Evolutionary conservation across 306 rosid genomes (phyloP).

Genomic region (Carpinus fangiana): DNA sequence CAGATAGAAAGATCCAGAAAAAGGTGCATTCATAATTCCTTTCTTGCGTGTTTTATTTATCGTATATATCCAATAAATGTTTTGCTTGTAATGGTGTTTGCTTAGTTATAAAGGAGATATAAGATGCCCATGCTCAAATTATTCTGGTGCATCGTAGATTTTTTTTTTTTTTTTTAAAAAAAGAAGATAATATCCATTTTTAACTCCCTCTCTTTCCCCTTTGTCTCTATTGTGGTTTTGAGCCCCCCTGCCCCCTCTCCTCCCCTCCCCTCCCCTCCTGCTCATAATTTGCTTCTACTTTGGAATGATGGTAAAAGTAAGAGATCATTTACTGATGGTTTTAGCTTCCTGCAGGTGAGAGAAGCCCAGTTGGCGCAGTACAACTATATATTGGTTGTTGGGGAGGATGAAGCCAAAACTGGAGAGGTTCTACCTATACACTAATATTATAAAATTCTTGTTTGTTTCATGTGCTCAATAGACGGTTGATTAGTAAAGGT

Average conservation of each 20-base stretch:
- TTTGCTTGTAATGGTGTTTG: no score
- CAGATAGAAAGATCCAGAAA: constrained; percentile 89
- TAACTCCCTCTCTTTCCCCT: neutral
- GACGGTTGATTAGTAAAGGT: neutral
- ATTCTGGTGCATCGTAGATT: neutral
- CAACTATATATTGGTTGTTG: constrained; percentile 89
- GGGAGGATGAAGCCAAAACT: constrained; percentile 82
- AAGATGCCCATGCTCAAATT: no score
- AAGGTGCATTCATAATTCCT: constrained; percentile 46
- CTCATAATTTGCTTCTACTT: neutral
- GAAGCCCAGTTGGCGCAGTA: constrained; percentile 89
- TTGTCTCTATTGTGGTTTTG: neutral
- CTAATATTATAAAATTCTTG: neutral
- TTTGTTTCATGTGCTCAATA: neutral
- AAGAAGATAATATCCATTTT: neutral
- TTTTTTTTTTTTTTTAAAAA: neutral
- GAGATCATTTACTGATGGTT: constrained; percentile 22
- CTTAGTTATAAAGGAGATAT: neutral
- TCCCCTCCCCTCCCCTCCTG: neutral
- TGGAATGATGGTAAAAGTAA: neutral
- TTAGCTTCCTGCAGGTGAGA: constrained; percentile 61
- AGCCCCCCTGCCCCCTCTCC: neutral
- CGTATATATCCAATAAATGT: neutral
- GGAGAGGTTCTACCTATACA: constrained; percentile 68
- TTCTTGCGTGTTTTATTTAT: neutral